Base-by-base conservation (phyloP, 1,284 basidiomycete species). In the Mycena citricolor region DNA sequence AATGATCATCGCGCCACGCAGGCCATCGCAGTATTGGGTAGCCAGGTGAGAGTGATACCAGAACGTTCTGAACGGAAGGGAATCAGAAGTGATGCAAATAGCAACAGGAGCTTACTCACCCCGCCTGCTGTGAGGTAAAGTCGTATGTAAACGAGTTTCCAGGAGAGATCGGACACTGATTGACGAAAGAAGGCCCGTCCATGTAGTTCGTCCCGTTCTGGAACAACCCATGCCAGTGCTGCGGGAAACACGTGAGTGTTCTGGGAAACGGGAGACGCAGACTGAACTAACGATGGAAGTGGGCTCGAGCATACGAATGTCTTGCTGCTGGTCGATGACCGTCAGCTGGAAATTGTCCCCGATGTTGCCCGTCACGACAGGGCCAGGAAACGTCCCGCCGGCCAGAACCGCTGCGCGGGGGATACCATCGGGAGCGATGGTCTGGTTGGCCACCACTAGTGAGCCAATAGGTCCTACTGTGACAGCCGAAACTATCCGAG, bases 171-270 rank as follows among this genome's bases (percentile, higher is more conserved):
- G 28, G 26, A 17, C 21, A 25, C 4, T 8, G 8, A 12, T 19
- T 25, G 12, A 21, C 30, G 22, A 19, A 17, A 14, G 16, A 34
- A n/a, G n/a, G n/a, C 28, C 44, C 44, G 19, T 46, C 44, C 16
- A 12, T 11, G 10, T 32, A 42, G 8, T 32, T 33, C 7, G 37
- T 40, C 20, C 32, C 32, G 17, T 32, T 29, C 20, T 46, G 44
- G 14, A 46, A 46, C 5, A 46, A 35, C 6, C 44, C 44, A 22
- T 46, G 44, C 44, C 44, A 46, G 20, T 46, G 44, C 44, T 46
- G n/a, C 3, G 40, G 13, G 8, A 8, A 12, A 34, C 13, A 21
- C n/a, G n/a, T n/a, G 13, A 12, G 4, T 22, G 21, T 16, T 26
- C 13, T 2, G 4, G 20, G 3, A 25, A 16, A 24, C 10, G 12